phyloP scores from a whole-genome alignment of 352 stramenopile species.

The Pythium phragmiticola region DNA sequence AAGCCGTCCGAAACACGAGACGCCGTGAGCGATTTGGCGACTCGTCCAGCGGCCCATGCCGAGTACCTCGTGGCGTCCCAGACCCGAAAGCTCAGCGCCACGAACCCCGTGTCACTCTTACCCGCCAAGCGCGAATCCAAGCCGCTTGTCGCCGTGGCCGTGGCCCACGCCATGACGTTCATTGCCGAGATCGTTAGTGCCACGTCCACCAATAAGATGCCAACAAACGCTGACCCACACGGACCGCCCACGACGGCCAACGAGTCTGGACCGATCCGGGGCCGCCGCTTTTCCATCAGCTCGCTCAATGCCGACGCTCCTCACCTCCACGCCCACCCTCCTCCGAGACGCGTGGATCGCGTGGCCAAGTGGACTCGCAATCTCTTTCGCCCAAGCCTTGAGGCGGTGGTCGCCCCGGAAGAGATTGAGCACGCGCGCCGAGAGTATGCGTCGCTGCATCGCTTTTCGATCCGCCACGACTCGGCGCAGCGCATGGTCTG shows the following conservation, averaged over 20 bases:
- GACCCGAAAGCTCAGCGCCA: conserved; percentile 15
- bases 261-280: conserved; percentile 24
- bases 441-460: conserved; percentile 30
- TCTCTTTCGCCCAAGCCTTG: conserved; percentile 17
- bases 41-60: not conserved
- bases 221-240: not conserved
- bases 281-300: conserved; percentile 44
- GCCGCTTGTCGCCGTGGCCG: conserved; percentile 5
- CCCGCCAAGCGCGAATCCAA: not conserved
- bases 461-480: conserved; percentile 53
- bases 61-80: not conserved
- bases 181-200: conserved; percentile 5
- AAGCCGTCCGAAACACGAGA: not conserved
- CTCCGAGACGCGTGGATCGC: not conserved
- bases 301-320: conserved; percentile 20
- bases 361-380: conserved; percentile 13
- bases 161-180: conserved; percentile 17
- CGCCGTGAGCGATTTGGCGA: not conserved
- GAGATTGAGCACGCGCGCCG: conserved; percentile 43
- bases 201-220: conserved; percentile 1
- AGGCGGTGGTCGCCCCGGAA: conserved; percentile 35
- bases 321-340: not conserved
- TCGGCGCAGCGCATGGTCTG: conserved; percentile 41
- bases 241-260: no score
- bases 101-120: conserved; percentile 17